A percentile compares a stretch with the other conserved stretches of the same genome.
phyloP scores from a whole-genome alignment of 441 rosid genomes.

The Melianthus villosus region DNA sequence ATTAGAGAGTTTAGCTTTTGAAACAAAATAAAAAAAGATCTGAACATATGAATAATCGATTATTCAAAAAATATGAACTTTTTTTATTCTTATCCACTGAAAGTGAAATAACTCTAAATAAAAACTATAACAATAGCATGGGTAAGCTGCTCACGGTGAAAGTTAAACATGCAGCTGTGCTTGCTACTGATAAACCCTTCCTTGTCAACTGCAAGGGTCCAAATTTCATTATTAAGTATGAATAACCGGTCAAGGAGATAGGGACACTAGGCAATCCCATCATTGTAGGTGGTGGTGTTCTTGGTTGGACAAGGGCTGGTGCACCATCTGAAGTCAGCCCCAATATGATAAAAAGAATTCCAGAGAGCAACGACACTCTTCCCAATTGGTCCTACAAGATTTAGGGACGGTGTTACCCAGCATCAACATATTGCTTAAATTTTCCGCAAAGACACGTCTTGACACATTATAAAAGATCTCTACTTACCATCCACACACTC shows the following conservation, averaged over 20 bases:
- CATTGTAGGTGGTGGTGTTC: slow-evolving; percentile 57
- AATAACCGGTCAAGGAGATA: slow-evolving; percentile 47
- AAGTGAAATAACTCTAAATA: no score
- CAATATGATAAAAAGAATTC: slow-evolving; percentile 54
- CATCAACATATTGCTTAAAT: background rate
- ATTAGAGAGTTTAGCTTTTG: no score
- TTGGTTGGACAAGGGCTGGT: slow-evolving; percentile 62
- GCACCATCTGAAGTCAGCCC: slow-evolving; percentile 75
- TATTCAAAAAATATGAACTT: no score
- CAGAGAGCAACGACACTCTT: slow-evolving; percentile 74
- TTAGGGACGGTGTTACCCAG: background rate
- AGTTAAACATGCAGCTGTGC: slow-evolving; percentile 85
- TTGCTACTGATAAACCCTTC: slow-evolving; percentile 83
- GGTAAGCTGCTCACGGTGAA: slow-evolving; percentile 41
- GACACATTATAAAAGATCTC: background rate
- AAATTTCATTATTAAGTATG: slow-evolving; percentile 59
- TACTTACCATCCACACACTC: slow-evolving; percentile 54
- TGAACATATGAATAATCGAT: no score
- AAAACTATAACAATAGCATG: no score
- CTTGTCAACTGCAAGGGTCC: slow-evolving; percentile 77
- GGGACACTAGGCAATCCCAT: slow-evolving; percentile 62
- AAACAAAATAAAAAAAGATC: no score
- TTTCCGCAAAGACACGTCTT: background rate
- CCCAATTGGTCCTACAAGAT: slow-evolving; percentile 64
- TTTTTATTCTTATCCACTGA: no score